These are phyloP conservation scores for Parafenestella ontariensis DNA, from an alignment of 2,329 filamentous ascomycete genomes.

Conservation along the genomic window DNA sequence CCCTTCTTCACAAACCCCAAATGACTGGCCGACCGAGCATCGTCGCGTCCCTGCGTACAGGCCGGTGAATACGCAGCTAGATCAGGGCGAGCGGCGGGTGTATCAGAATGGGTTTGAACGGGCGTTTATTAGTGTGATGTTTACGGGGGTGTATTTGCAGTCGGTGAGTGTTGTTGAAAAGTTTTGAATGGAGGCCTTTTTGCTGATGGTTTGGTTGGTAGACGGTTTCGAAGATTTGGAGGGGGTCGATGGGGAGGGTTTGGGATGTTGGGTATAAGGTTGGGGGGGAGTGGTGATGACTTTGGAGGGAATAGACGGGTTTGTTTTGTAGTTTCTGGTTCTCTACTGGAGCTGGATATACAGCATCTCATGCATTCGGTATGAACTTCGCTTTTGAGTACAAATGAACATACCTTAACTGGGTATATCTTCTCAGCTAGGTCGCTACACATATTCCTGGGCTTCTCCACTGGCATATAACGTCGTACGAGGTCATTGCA, in stretches of 20 bases:
- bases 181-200: not conserved
- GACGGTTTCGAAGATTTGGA: slow-evolving; percentile 57
- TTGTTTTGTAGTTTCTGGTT: no score
- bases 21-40: slow-evolving; percentile 57
- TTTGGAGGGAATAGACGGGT: no score
- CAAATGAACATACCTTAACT: no score
- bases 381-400: no score
- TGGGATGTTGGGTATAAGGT: slow-evolving; percentile 60
- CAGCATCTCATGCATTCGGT: no score
- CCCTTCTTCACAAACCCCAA: slow-evolving; percentile 35
- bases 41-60: slow-evolving; percentile 58
- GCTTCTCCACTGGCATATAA: no score
- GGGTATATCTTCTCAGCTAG: no score
- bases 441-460: no score
- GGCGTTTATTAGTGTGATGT: slow-evolving; percentile 60
- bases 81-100: slow-evolving; percentile 52
- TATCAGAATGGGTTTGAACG: slow-evolving; percentile 55
- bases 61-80: slow-evolving; percentile 54
- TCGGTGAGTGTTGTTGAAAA: slow-evolving; percentile 44
- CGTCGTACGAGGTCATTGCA: no score
- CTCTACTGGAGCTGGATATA: no score
- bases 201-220: no score
- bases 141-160: slow-evolving; percentile 56
- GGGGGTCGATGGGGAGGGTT: slow-evolving; percentile 57
- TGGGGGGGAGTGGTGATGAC: slow-evolving; percentile 59